Conservation (phyloP, 345 rosid species). For the Erucastrum elatum region DNA sequence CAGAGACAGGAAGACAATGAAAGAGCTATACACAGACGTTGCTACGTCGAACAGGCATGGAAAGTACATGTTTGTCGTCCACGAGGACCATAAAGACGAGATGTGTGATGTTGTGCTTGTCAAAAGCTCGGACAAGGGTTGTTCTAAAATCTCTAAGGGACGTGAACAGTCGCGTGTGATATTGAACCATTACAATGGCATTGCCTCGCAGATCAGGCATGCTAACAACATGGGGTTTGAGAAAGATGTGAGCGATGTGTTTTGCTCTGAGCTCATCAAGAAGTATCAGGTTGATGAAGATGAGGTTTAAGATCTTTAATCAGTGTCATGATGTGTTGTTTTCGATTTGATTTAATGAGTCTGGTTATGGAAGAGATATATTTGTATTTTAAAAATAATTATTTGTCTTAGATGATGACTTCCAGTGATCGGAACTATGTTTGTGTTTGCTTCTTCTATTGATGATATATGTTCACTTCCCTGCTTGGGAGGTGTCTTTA, state of each 20-base stretch:
- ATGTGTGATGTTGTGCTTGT: slow-evolving; percentile 67
- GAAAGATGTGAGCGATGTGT: slow-evolving; percentile 45
- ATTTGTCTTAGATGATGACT: slow-evolving; percentile 18
- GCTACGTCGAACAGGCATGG: slow-evolving; percentile 61
- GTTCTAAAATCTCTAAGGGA: slow-evolving; percentile 49
- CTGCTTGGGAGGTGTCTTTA: slow-evolving; percentile 23
- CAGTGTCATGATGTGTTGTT: background rate
- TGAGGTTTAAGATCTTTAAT: slow-evolving; percentile 5
- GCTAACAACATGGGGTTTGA: slow-evolving; percentile 74
- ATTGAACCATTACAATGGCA: slow-evolving; percentile 68
- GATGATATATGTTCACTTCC: slow-evolving; percentile 10
- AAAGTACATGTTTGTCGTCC: slow-evolving; percentile 50
- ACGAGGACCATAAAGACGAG: slow-evolving; percentile 72
- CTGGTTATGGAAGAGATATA: background rate
- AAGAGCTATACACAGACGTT: slow-evolving; percentile 46
- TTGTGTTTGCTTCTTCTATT: slow-evolving; percentile 4
- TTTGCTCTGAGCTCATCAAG: slow-evolving; percentile 66
- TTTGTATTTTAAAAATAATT: background rate
- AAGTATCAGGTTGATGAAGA: slow-evolving; percentile 56
- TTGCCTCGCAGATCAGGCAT: slow-evolving; percentile 49
- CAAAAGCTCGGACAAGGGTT: slow-evolving; percentile 52
- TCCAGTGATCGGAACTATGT: background rate
- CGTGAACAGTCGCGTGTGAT: slow-evolving; percentile 81
- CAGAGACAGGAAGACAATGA: slow-evolving; percentile 51
- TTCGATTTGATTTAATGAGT: background rate